phyloP scores from a whole-genome alignment of 2,329 filamentous ascomycete species.

The Dryadomyces quercus-mongolicae region DNA sequence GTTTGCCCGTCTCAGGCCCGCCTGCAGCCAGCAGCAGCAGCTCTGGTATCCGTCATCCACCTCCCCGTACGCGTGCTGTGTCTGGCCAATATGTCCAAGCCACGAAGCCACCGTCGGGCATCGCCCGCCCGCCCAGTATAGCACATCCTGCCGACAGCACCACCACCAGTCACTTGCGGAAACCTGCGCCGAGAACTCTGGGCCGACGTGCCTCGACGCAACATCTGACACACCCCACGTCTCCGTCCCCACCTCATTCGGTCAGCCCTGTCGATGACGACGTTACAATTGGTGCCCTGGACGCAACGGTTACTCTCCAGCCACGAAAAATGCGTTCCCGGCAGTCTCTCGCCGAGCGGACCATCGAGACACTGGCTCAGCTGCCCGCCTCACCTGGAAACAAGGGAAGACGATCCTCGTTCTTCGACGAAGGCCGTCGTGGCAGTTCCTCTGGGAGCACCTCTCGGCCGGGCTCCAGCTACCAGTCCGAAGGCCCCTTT shows the following conservation, averaged over 20 bases:
- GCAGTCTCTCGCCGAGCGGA: conserved; percentile 67
- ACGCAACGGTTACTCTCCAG: neutral
- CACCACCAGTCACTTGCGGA: conserved; percentile 4
- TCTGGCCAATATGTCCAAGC: conserved; percentile 11
- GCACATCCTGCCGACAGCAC: neutral
- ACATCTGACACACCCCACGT: conserved; percentile 2
- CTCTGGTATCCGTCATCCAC: conserved; percentile 6
- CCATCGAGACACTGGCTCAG: conserved; percentile 70
- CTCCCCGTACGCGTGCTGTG: conserved; percentile 9
- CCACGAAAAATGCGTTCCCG: conserved; percentile 16
- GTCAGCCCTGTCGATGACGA: neutral
- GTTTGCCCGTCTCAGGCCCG: conserved; percentile 8
- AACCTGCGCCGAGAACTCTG: conserved; percentile 6
- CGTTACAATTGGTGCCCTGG: neutral
- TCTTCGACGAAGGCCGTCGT: conserved; percentile 50
- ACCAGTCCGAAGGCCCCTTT: conserved; percentile 36
- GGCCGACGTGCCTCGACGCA: conserved; percentile 8
- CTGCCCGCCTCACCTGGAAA: conserved; percentile 64
- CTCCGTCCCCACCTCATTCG: conserved; percentile 7
- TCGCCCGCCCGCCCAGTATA: neutral
- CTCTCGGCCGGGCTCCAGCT: conserved; percentile 46
- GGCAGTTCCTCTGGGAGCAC: conserved; percentile 16
- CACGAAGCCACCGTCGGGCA: neutral
- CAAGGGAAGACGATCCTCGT: conserved; percentile 54
- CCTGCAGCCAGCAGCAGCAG: neutral